phyloP scores from a whole-genome alignment of 2,329 filamentous ascomycete species.

The Arachnomyces sp. region DNA sequence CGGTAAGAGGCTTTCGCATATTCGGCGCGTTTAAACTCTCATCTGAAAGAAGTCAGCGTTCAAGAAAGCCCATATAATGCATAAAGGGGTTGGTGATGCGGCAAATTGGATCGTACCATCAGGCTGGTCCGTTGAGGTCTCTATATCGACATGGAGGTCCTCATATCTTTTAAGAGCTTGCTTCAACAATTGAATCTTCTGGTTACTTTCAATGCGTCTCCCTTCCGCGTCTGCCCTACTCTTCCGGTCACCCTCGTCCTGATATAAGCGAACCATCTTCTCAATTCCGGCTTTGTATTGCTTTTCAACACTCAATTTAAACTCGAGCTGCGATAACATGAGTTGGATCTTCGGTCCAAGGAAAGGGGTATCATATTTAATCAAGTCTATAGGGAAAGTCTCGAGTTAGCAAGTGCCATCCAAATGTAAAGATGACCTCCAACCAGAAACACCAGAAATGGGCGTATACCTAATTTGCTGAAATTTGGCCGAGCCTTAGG shows the following conservation, averaged over 20 bases:
- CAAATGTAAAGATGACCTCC: not conserved
- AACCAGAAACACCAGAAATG: not conserved
- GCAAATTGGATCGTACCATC: conserved; percentile 56
- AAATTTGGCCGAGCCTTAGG: conserved; percentile 80
- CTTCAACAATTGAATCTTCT: conserved; percentile 93
- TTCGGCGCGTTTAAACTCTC: conserved; percentile 95
- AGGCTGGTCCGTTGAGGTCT: conserved; percentile 60
- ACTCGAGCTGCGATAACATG: conserved; percentile 97
- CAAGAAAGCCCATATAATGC: not conserved
- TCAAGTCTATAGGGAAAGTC: conserved; percentile 59
- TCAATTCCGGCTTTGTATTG: conserved; percentile 98
- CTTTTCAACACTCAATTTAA: conserved; percentile 97
- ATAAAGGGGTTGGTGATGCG: not conserved
- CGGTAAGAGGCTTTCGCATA: conserved; percentile 88
- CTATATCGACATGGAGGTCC: conserved; percentile 90
- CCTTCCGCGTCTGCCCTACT: conserved; percentile 88
- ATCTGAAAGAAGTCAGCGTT: conserved; percentile 46
- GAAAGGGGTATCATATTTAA: conserved; percentile 96
- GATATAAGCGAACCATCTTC: conserved; percentile 97
- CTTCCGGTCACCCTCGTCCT: conserved; percentile 94
- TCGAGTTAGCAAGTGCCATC: conserved; percentile 4
- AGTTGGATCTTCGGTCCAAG: conserved; percentile 95
- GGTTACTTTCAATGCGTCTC: conserved; percentile 85
- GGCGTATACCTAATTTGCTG: conserved; percentile 76
- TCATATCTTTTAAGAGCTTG: conserved; percentile 95